Evolutionary conservation across 78 protist species (phyloP), one percentile per base, ranked within the genome.

Genomic region (Dictyostelium purpureum): DNA sequence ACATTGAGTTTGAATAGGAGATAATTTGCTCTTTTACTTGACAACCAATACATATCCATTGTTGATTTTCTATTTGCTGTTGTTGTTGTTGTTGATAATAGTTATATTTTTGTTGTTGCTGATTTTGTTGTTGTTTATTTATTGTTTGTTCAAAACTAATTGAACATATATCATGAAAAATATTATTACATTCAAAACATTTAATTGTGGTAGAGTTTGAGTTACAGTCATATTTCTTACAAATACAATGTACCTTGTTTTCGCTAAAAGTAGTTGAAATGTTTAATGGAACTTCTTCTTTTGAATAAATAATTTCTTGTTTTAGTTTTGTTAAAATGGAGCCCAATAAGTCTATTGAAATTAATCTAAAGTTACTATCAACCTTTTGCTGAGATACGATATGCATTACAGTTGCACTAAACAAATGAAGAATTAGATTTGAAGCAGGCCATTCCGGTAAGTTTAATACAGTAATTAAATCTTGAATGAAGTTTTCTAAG

Each of bases 371-470:
- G 12, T 24, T 43, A 21, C 26, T 6, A 35, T 77, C 85, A 26
- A 38, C 69, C 37, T 85, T 85, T 37, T 18, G 26, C 4, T 73
- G 47, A 16, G 73, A 42, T 12, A 85, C 35, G 1, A 85, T 35
- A 4, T 57, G 57, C 33, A 77, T 40, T 6, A 73, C 35, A 1
- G 92, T 47, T 1, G 38, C 92, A 26, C 76, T 31, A 18, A 85
- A 57, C 6, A 85, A 31, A n/a, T 73, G 92, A 6, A 85, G n/a
- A 4, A 85, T 33, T 42, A 85, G 28, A 45, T 35, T 59, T 21
- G 92, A 42, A 31, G 79, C 92, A 19, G 92, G 78, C 92, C 92
- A 85, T 28, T 85, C 92, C 33, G 92, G 92, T 4, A 45, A n/a
- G 59, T 74, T 76, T 6, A 85, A 19, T 6, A 85, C 54, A 26